Base-by-base conservation (phyloP, 139 green algal genomes). In the Picochlorum costavermella region DNA sequence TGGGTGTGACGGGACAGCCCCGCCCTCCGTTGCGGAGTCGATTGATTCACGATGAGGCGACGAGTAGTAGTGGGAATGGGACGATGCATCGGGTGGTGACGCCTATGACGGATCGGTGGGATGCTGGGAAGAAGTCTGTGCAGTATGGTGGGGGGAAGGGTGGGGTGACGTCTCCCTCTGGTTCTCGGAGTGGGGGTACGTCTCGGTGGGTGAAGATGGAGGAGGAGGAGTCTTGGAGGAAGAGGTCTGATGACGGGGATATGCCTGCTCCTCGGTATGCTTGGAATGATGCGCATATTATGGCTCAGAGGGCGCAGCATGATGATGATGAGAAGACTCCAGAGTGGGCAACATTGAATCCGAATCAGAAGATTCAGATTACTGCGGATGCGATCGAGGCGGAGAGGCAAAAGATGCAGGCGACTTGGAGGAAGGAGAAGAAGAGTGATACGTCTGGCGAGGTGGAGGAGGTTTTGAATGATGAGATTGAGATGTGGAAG, bases 391-490 rank as follows among this genome's bases (percentile, higher is more conserved):
- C 75, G 33, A 74, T 78, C 3, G 71, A 78, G 57, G 71, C 60
- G 4, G 71, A 78, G 46, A 67, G 71, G 25, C 71, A 71, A 60
- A 64, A 60, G 20, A 78, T 78, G 71, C 71, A 78, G 46, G 66
- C 60, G 57, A 25, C 66, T 50, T 78, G 70, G 70, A 67, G 63
- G 30, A 66, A 66, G 53, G 25, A 49, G 11, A 33, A 55, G 28
- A 37, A 6, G 8, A 14, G 6, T 28, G 9, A 20, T 25, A n/a
- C 23, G 57, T 11, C 5, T 20, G 50, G 29, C 12, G 30, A 61
- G 26, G 49, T 57, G 36, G 48, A 33, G 37, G 64, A 28, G 14
- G 12, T 70, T 12, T 5, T 13, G 45, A 56, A 70, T 31, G 64
- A 70, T 14, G 64, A 70, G 14, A 53, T 70, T 37, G 64, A 70